Percentiles rank a stretch among this genome's conserved stretches.
phyloP scores from a whole-genome alignment of 768 basidiomycete genomes.

The Russula vinacea region DNA sequence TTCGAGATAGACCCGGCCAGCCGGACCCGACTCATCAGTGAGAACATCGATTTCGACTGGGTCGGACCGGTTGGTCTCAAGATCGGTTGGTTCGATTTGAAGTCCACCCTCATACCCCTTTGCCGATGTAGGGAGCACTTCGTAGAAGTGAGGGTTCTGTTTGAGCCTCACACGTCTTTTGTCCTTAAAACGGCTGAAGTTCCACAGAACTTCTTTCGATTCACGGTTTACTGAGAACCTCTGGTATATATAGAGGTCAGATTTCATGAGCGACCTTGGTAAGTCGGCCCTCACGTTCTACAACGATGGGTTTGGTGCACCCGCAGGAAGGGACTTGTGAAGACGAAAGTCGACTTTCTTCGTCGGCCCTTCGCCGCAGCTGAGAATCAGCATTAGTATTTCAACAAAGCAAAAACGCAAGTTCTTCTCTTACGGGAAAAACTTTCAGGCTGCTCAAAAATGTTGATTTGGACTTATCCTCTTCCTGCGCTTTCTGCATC shows the following conservation, averaged over 20 bases:
- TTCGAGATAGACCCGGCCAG: slow-evolving; percentile 18
- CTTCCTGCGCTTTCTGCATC: neutral
- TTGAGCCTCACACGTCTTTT: slow-evolving; percentile 12
- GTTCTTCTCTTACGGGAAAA: neutral
- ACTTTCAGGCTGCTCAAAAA: neutral
- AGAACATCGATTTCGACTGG: slow-evolving; percentile 16
- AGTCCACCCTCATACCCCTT: neutral
- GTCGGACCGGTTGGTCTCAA: too few relatives aligned
- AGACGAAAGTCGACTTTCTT: neutral
- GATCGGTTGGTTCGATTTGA: too few relatives aligned
- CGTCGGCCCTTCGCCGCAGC: neutral
- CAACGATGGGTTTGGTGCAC: neutral
- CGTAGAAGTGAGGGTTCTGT: slow-evolving; percentile 23
- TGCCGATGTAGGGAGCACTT: neutral
- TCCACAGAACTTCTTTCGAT: slow-evolving; percentile 19
- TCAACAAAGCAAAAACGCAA: too few relatives aligned
- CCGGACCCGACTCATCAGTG: neutral
- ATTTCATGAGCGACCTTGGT: neutral
- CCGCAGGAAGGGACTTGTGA: neutral
- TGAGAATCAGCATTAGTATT: neutral
- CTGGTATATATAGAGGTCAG: slow-evolving; percentile 8
- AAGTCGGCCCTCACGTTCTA: slow-evolving; percentile 1
- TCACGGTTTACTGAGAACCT: slow-evolving; percentile 8
- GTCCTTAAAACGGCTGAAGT: slow-evolving; percentile 14
- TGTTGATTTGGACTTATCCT: neutral